These are phyloP conservation scores for Penicillium flavigenum DNA, from an alignment of 495 filamentous ascomycete species.

Conservation along the genomic window DNA sequence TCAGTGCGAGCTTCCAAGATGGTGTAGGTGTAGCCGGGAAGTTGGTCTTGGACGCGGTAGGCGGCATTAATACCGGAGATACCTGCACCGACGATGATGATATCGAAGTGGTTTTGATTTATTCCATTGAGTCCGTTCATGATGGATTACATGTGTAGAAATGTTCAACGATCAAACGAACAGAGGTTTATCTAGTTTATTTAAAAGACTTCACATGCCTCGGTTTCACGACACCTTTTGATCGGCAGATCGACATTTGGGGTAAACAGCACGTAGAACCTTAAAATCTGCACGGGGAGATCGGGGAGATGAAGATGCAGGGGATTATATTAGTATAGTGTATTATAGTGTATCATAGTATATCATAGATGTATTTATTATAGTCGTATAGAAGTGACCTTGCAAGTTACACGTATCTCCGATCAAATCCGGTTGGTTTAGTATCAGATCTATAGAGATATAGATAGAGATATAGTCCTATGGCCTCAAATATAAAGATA, in stretches of 20 bases:
- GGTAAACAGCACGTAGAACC: slow-evolving; percentile 1
- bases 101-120: slow-evolving; percentile 45
- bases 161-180: not conserved
- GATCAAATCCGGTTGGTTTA: not conserved
- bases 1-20: slow-evolving; percentile 61
- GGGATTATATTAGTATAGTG: too few relatives aligned
- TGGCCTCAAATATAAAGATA: not conserved
- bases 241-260: slow-evolving; percentile 9
- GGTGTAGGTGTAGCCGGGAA: slow-evolving; percentile 54
- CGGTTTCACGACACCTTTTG: slow-evolving; percentile 24
- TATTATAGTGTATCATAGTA: too few relatives aligned
- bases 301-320: not conserved
- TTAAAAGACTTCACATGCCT: slow-evolving; percentile 30
- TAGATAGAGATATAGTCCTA: not conserved
- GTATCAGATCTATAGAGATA: not conserved
- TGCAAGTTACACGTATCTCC: not conserved
- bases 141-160: not conserved
- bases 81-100: slow-evolving; percentile 70
- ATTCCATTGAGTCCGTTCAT: slow-evolving; percentile 23
- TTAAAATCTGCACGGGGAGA: not conserved
- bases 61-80: slow-evolving; percentile 75
- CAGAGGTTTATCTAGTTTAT: not conserved
- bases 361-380: too few relatives aligned
- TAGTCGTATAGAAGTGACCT: too few relatives aligned
- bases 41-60: slow-evolving; percentile 62